Evolutionary conservation across 2,329 filamentous ascomycete genomes (phyloP).

Genomic region (Colletotrichum truncatum): DNA sequence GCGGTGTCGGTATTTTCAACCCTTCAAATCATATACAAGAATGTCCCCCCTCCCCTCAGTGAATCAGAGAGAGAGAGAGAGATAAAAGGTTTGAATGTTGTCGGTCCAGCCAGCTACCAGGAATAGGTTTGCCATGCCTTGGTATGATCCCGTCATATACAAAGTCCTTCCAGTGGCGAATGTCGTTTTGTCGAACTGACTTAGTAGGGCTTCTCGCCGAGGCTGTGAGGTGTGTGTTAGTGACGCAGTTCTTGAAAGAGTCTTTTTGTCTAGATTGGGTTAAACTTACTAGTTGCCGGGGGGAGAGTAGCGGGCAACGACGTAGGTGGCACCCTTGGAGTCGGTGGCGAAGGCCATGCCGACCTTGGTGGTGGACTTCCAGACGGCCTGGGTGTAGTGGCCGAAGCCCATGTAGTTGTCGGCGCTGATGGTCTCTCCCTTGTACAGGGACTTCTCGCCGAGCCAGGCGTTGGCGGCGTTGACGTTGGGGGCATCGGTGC

Average conservation of each 20-base stretch:
- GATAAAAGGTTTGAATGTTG: too few relatives aligned
- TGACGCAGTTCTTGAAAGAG: neutral
- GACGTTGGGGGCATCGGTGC: constrained; percentile 12
- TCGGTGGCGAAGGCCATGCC: constrained; percentile 40
- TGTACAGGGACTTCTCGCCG: constrained; percentile 25
- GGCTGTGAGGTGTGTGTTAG: constrained; percentile 10
- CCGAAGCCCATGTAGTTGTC: constrained; percentile 35
- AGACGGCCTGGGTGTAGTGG: constrained; percentile 43
- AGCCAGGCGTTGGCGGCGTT: constrained; percentile 27
- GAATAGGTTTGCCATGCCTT: neutral
- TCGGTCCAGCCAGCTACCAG: constrained; percentile 10
- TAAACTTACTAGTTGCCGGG: constrained; percentile 40
- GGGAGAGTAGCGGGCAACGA: constrained; percentile 44
- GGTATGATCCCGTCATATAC: neutral
- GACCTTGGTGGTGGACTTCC: constrained; percentile 41
- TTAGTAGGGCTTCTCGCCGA: constrained; percentile 40
- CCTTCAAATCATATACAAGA: neutral
- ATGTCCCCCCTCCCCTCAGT: too few relatives aligned
- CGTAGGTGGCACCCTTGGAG: constrained; percentile 39
- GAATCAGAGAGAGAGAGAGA: too few relatives aligned
- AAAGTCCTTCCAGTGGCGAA: constrained; percentile 11
- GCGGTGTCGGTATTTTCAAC: neutral
- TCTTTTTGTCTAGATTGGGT: neutral
- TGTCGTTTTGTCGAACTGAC: neutral
- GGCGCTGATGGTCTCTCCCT: constrained; percentile 26